Conservation (phyloP, 1,284 basidiomycete species). For the Trametes hirsuta region DNA sequence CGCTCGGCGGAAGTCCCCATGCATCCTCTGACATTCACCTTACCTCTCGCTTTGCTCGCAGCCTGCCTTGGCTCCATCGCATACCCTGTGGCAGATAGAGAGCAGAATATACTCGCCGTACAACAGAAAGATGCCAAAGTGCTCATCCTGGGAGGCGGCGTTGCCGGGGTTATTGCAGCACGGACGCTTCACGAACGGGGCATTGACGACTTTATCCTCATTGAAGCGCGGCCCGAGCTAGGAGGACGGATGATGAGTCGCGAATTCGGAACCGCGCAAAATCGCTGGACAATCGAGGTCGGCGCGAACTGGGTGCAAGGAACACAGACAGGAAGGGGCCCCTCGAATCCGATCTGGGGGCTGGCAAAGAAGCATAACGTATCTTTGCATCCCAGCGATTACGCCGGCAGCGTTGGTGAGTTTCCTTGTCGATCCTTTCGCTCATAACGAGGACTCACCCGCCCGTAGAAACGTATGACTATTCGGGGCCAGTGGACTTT, state of each 20-base stretch:
- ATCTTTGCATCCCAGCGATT: constrained; percentile 48
- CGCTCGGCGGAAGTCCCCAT: not conserved
- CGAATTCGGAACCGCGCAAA: constrained; percentile 43
- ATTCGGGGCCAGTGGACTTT: constrained; percentile 51
- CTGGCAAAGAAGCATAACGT: constrained; percentile 62
- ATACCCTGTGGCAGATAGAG: not conserved
- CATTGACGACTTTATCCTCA: constrained; percentile 60
- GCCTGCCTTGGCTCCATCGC: not conserved
- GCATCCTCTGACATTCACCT: not conserved
- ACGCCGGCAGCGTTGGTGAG: constrained; percentile 54
- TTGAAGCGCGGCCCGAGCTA: constrained; percentile 62
- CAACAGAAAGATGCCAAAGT: constrained; percentile 37
- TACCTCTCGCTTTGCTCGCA: not conserved
- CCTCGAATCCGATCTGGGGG: constrained; percentile 62
- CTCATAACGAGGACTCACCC: not conserved
- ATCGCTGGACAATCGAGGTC: constrained; percentile 53
- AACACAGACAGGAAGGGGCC: constrained; percentile 52
- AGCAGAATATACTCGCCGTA: constrained; percentile 4
- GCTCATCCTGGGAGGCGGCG: constrained; percentile 65
- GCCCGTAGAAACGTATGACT: constrained; percentile 53
- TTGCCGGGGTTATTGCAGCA: constrained; percentile 68
- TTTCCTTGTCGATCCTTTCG: constrained; percentile 2
- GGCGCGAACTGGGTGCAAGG: constrained; percentile 79
- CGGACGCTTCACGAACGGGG: constrained; percentile 59
- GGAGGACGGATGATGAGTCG: constrained; percentile 63